A percentile compares a stretch with the other conserved stretches of the same genome.
Evolutionary conservation across 805 yeast species (phyloP).

Genomic region (Zygotorulaspora danielsina): DNA sequence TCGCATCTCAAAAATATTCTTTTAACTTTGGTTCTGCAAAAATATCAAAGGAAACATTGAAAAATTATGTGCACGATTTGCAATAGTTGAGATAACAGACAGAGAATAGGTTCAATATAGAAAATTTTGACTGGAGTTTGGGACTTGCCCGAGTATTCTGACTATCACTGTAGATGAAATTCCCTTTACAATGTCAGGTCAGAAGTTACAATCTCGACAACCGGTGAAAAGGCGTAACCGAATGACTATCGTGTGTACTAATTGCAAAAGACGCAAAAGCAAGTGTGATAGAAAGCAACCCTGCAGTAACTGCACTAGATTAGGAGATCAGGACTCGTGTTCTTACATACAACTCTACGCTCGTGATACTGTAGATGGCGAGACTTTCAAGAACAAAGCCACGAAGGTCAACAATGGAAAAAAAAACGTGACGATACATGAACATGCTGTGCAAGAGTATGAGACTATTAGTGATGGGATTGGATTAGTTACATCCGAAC

Average conservation of each 20-base stretch:
- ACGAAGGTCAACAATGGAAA: not conserved
- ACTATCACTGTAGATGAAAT: too few species aligned
- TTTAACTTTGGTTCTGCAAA: too few species aligned
- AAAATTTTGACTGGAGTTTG: too few species aligned
- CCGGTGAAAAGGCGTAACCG: slow-evolving; percentile 25
- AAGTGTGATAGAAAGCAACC: slow-evolving; percentile 31
- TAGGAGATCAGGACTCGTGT: slow-evolving; percentile 24
- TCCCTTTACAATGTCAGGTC: too few species aligned
- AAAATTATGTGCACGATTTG: too few species aligned
- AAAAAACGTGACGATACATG: not conserved
- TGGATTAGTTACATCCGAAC: slow-evolving; percentile 4
- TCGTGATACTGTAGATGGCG: not conserved
- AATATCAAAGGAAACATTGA: too few species aligned
- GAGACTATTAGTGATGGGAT: not conserved
- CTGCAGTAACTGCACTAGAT: slow-evolving; percentile 25
- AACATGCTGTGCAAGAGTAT: not conserved
- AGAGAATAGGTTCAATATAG: too few species aligned
- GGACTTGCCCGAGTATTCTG: too few species aligned
- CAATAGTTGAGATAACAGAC: not conserved
- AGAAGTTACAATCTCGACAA: slow-evolving; percentile 4
- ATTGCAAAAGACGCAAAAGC: slow-evolving; percentile 33
- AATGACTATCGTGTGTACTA: slow-evolving; percentile 32
- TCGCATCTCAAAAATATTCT: not conserved
- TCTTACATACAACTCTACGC: slow-evolving; percentile 5
- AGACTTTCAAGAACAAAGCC: not conserved